Percentiles rank a stretch among this genome's conserved stretches.
Evolutionary conservation across 2,329 filamentous ascomycete genomes (phyloP).

Genomic region (Didymellaceae sp.): DNA sequence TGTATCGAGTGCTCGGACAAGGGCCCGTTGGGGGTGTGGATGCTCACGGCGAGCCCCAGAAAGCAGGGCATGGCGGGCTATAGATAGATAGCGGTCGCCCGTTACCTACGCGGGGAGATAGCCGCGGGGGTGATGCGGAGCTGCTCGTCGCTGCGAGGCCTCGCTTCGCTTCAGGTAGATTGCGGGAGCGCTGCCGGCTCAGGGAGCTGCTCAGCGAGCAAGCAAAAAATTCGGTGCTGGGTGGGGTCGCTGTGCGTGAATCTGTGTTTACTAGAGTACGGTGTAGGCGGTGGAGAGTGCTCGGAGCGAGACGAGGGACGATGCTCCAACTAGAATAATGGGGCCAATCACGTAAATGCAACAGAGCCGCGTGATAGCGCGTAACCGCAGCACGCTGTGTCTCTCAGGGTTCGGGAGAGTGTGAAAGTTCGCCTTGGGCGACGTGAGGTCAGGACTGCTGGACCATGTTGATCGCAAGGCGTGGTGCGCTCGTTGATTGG

Average conservation of each 20-base stretch:
- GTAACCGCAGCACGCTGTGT: slow-evolving; percentile 11
- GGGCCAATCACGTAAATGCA: slow-evolving; percentile 26
- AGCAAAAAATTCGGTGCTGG: slow-evolving; percentile 22
- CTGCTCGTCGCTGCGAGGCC: slow-evolving; percentile 22
- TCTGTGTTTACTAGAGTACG: slow-evolving; percentile 8
- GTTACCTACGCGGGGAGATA: slow-evolving; percentile 23
- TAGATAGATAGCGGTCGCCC: slow-evolving; percentile 9
- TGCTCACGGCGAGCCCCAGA: slow-evolving; percentile 97
- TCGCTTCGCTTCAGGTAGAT: slow-evolving; percentile 27
- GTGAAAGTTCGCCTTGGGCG: not conserved
- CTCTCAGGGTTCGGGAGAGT: slow-evolving; percentile 1
- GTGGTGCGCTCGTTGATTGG: slow-evolving; percentile 13
- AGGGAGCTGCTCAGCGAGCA: slow-evolving; percentile 18
- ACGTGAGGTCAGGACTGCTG: not conserved
- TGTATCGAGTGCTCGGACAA: slow-evolving; percentile 94
- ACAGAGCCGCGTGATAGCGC: slow-evolving; percentile 19
- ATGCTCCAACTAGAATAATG: slow-evolving; percentile 10
- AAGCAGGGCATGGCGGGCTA: slow-evolving; percentile 81
- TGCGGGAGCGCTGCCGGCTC: slow-evolving; percentile 12
- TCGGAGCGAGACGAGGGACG: slow-evolving; percentile 19
- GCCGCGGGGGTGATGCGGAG: slow-evolving; percentile 25
- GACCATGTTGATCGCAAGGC: slow-evolving; percentile 5
- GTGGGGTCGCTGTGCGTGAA: slow-evolving; percentile 14
- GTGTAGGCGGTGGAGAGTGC: slow-evolving; percentile 16
- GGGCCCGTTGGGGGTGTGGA: slow-evolving; percentile 81